Base-by-base conservation (phyloP, 768 basidiomycete genomes). In the Cystobasidium tubakii region DNA sequence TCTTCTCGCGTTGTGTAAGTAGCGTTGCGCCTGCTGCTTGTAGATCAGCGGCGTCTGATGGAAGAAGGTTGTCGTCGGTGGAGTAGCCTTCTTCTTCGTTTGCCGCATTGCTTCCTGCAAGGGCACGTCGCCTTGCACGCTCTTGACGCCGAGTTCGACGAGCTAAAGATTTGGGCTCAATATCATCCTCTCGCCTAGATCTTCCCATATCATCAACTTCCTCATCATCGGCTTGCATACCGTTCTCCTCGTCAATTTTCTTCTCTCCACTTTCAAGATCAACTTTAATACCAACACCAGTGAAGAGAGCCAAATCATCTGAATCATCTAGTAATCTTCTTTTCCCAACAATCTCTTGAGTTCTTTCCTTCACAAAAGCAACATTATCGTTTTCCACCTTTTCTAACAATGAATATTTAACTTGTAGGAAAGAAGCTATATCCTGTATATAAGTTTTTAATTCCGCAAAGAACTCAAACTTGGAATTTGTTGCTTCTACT, bases 351-450 rank as follows among this genome's bases (percentile, higher is more conserved):
- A 81, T 78, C 1, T 50, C 39, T 55, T 39, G 31, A 55, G 44
- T 75, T 2, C 80, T 77, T 46, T 81, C 80, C 6, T 57, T 66
- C 44, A 77, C 73, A 33, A 80, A 75, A 1, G 73, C 17, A 36
- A 78, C 55, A 63, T 78, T 79, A 34, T 82, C 81, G 1, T 74
- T 67, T 70, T 84, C 83, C 64, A 84, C 82, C 13, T 75, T 75
- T 42, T 83, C 82, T 34, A 84, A 74, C 46, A 78, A 75, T 0
- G 83, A 82, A 65, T 81, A 81, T 82, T 84, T 84, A 53, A 82
- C 83, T 62, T 84, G 83, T 66, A 84, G 74, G 74, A 84, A 84
- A 19, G 75, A 76, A 0, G 82, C 82, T 25, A 83, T 77, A 77
- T 80, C 80, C 70, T 84, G 83, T 6, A 83, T 80, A 80, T 81